These are phyloP conservation scores for Solanum paucissectum DNA, from an alignment of 257 asterid species.

Conservation along the genomic window DNA sequence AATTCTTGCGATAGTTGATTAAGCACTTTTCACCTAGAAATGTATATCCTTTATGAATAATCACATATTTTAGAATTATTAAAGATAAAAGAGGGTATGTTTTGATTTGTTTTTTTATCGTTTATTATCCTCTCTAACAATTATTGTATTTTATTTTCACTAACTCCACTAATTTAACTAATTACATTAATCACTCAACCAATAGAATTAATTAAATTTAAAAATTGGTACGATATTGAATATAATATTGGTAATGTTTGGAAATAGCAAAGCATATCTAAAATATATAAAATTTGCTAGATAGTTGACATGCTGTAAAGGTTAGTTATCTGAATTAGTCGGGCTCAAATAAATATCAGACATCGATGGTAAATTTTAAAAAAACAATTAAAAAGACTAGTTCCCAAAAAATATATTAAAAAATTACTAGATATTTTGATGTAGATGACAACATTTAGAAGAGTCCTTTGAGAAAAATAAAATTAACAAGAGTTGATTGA, in stretches of 20 bases:
- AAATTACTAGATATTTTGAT: background rate
- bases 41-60: too few species aligned
- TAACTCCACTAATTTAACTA: background rate
- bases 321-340: background rate
- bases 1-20: too few species aligned
- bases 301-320: background rate
- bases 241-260: background rate
- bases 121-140: background rate
- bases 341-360: too few species aligned
- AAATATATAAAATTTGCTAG: background rate
- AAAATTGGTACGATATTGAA: background rate
- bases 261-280: background rate
- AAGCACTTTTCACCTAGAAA: too few species aligned
- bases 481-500: background rate
- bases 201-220: background rate
- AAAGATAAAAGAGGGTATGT: too few species aligned
- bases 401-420: rapidly evolving
- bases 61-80: background rate
- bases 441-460: background rate
- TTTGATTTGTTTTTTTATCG: background rate
- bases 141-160: background rate
- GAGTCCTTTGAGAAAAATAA: background rate
- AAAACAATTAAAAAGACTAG: background rate
- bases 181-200: background rate
- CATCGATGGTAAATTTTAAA: background rate